Base-by-base conservation (phyloP, 1,284 basidiomycete species). In the Sanguinoderma infundibulare region DNA sequence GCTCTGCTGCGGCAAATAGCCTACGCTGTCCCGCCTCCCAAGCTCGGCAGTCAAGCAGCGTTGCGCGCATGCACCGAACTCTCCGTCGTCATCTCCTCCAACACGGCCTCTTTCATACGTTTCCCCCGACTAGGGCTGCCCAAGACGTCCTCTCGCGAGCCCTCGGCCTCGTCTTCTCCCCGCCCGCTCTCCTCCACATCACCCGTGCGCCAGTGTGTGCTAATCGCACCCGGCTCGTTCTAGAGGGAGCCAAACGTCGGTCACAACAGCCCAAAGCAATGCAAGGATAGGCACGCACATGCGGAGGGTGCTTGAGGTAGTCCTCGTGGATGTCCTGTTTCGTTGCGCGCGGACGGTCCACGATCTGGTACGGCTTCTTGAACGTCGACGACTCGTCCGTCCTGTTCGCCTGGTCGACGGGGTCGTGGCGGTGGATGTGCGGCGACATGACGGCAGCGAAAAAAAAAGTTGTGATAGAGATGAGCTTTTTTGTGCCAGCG, bases 241-340 rank as follows among this genome's bases (percentile, higher is more conserved):
- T 68, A 57, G 7, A 26, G 8, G n/a, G 17, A 9, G 6, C 14
- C 15, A 49, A 32, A 15, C 15, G 8, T n/a, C 10, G 32, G 35
- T 12, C 6, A 54, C 22, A 9, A 22, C 6, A 4, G 24, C 8
- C 20, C 34, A 30, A 30, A 22, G 14, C 12, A 6, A 24, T 9
- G 50, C 12, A 35, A 22, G 28, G 4, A 24, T 6, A 3, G 9
- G n/a, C n/a, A 67, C 70, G 67, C 51, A 72, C 72, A 44, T 72
- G 62, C 28, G 77, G 77, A 34, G 77, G 72, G 46, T 74, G 52
- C 40, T 62, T 67, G 50, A 75, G 53, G 53, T 71, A 75, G 52
- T 79, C 70, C 26, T 77, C 73, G 61, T 77, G 69, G 40, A 77
- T 73, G 59, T 77, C 68, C 32, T 70, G 71, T 42, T 73, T 70